Base-by-base conservation (phyloP, 2,329 filamentous ascomycete species). In the Zymoseptoria passerinii region DNA sequence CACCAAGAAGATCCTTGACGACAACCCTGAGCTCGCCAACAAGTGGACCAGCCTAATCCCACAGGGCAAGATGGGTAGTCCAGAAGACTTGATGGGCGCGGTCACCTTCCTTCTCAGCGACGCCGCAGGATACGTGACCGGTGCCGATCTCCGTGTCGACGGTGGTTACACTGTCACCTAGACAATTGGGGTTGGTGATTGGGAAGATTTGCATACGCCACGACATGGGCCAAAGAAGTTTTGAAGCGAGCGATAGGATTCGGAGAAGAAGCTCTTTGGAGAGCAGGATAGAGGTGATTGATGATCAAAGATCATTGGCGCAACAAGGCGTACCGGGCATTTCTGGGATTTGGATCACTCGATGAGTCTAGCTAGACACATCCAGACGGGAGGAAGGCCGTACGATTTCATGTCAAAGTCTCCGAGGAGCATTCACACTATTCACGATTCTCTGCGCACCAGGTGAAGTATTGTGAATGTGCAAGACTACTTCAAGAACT, bases 21-120 rank as follows among this genome's bases (percentile, higher is more conserved):
- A 96, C 60, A 95, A 95, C 74, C 91, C 92, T 19, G 90, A 94
- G 56, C 83, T 97, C 48, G 89, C 91, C 74, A 81, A 86, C 71
- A 87, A 94, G 75, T 97, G 92, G 92, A 95, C 86, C 13, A 92
- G 88, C 1, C 81, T 95, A 56, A 97, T 96, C 61, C 94, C 94
- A 0, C 86, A 90, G 71, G 92, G 91, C 58, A 92, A 92, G 77
- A 96, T 97, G 90, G 92, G 92, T 27, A 82, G 85, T 54, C 92
- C 92, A 0, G 86, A 92, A 72, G 92, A 97, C 69, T 81, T 97
- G 58, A 95, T 95, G 88, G 92, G 92, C 1, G 89, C 92, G 4
- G 91, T 96, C 28, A 87, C 89, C 16, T 95, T 92, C 78, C 77
- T 95, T 58, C 82, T 90, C 48, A 92, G 87, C 59, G 89, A 94